These are phyloP conservation scores for Hypoxylon sp. DNA, from an alignment of 2,329 filamentous ascomycete genomes.

Conservation along the genomic window DNA sequence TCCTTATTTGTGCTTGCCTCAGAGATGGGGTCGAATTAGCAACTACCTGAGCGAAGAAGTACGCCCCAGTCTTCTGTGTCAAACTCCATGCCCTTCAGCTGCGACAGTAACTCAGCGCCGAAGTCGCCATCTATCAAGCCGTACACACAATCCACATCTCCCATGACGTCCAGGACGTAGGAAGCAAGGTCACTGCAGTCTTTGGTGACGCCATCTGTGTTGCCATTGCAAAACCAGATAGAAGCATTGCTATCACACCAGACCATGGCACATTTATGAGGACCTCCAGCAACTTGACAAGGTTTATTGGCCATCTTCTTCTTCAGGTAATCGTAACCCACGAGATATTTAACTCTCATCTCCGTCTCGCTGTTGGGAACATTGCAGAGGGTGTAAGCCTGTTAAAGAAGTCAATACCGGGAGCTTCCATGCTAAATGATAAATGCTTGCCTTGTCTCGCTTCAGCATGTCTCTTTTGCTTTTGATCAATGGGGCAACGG, in stretches of 20 bases:
- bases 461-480: not conserved
- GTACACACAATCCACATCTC: not conserved
- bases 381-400: conserved; percentile 28
- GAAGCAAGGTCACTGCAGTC: conserved; percentile 15
- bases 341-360: not conserved
- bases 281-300: conserved; percentile 25
- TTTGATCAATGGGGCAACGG: not conserved
- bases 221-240: conserved; percentile 39
- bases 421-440: not conserved
- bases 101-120: not conserved
- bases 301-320: conserved; percentile 16
- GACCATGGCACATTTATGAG: conserved; percentile 33
- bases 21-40: not conserved
- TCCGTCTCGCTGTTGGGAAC: not conserved
- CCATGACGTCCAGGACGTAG: conserved; percentile 30
- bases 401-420: conserved; percentile 3
- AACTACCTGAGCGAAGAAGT: conserved; percentile 14
- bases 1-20: not conserved
- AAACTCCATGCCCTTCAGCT: conserved; percentile 17
- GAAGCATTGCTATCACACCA: not conserved
- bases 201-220: conserved; percentile 4
- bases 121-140: not conserved
- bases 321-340: conserved; percentile 29
- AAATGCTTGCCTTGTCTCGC: conserved; percentile 11
- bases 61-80: conserved; percentile 27